phyloP scores from a whole-genome alignment of 2,329 filamentous ascomycete genomes.

The Venturia carpophila region DNA sequence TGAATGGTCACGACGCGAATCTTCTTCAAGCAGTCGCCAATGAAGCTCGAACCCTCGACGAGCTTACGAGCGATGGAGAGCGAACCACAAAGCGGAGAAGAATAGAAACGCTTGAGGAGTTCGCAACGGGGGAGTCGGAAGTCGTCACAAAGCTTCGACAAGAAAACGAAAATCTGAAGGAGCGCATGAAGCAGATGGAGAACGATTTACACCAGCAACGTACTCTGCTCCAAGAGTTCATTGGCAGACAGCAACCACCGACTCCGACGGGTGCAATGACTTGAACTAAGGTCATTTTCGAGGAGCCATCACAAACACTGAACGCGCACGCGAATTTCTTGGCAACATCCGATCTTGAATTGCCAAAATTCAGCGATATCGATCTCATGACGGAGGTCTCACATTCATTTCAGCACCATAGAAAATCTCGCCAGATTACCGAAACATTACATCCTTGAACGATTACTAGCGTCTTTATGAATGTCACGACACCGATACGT shows the following conservation, averaged over 20 bases:
- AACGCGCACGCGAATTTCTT: neutral
- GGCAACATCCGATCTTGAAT: no score
- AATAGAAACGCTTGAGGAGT: conserved; percentile 28
- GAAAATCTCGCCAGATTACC: neutral
- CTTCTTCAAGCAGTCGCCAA: conserved; percentile 13
- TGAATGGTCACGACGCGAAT: conserved; percentile 15
- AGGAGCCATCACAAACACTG: no score
- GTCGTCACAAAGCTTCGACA: conserved; percentile 8
- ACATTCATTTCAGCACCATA: no score
- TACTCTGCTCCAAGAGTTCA: conserved; percentile 11
- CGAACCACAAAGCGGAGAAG: conserved; percentile 23
- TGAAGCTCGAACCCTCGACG: conserved; percentile 10
- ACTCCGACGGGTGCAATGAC: conserved; percentile 11
- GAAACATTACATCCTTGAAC: neutral
- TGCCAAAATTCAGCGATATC: no score
- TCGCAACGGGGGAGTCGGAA: conserved; percentile 25
- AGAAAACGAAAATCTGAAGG: conserved; percentile 17
- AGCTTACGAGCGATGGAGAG: conserved; percentile 11
- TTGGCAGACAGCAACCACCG: conserved; percentile 13
- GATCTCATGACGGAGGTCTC: no score
- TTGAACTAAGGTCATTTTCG: neutral
- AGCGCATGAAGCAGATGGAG: conserved; percentile 19
- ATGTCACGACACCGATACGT: neutral
- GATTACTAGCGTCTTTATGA: conserved; percentile 3
- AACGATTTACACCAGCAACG: conserved; percentile 13